Percentiles rank a stretch among this genome's conserved stretches.
These are phyloP conservation scores for Gloeophyllum trabeum DNA, from an alignment of 768 basidiomycete genomes.

Conservation along the genomic window DNA sequence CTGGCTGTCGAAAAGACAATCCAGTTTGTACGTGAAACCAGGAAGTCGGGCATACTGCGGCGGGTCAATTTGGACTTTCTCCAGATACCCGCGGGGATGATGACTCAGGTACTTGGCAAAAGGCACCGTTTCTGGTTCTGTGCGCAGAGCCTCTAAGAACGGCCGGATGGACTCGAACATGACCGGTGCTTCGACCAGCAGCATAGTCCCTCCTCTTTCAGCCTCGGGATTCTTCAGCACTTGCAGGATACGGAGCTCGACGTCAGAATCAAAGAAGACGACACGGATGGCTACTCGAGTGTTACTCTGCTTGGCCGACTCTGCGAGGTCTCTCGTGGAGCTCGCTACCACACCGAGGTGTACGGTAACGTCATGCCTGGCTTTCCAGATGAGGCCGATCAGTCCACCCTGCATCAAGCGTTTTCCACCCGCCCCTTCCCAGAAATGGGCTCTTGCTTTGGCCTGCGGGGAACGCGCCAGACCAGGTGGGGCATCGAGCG, in stretches of 20 bases:
- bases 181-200: conserved; percentile 51
- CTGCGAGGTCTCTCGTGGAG: conserved; percentile 29
- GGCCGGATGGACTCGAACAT: conserved; percentile 62
- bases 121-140: conserved; percentile 46
- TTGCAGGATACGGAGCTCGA: conserved; percentile 22
- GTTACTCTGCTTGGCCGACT: conserved; percentile 23
- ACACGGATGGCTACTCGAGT: conserved; percentile 34
- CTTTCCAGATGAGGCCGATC: conserved; percentile 46
- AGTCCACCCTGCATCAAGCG: conserved; percentile 52
- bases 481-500: conserved; percentile 43
- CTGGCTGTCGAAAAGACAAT: conserved; percentile 35
- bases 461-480: conserved; percentile 30
- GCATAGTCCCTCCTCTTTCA: conserved; percentile 8
- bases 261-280: conserved; percentile 50
- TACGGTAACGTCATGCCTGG: conserved; percentile 21
- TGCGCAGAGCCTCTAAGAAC: conserved; percentile 45
- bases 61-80: conserved; percentile 25
- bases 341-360: conserved; percentile 45
- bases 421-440: conserved; percentile 50
- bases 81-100: conserved; percentile 23
- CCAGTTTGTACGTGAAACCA: conserved; percentile 43
- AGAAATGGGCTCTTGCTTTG: conserved; percentile 35
- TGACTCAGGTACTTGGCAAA: conserved; percentile 43
- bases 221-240: neutral
- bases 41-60: conserved; percentile 46